A percentile compares a stretch with the other conserved stretches of the same genome.
These are phyloP conservation scores for Talaromyces wortmannii DNA, from an alignment of 495 filamentous ascomycete genomes.

Conservation along the genomic window DNA sequence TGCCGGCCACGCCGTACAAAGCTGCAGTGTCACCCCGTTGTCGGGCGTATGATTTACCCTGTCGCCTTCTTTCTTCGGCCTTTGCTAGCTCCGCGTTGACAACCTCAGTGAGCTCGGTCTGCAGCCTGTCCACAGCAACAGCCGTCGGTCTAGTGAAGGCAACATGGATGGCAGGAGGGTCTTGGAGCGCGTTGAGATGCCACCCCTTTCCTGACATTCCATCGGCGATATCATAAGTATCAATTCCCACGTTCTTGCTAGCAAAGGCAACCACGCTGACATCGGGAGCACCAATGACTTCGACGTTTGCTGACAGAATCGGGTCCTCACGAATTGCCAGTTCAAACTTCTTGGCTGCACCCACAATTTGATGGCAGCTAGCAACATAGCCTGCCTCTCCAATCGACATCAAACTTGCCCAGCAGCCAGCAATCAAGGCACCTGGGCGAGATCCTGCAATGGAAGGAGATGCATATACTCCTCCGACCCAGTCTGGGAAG, in stretches of 20 bases:
- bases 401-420: conserved; percentile 80
- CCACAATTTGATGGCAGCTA: conserved; percentile 81
- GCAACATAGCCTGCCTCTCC: conserved; percentile 87
- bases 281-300: conserved; percentile 76
- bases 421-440: conserved; percentile 89
- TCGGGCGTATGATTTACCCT: conserved; percentile 45
- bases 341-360: conserved; percentile 77
- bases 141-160: conserved; percentile 91
- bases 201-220: conserved; percentile 76
- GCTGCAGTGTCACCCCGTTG: conserved; percentile 68
- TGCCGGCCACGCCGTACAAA: conserved; percentile 92
- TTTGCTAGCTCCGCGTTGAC: conserved; percentile 68
- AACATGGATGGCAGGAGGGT: conserved; percentile 89
- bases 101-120: conserved; percentile 68
- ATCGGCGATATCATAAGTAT: conserved; percentile 86
- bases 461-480: conserved; percentile 87
- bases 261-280: conserved; percentile 88
- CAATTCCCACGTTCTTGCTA: conserved; percentile 57
- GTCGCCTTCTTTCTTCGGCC: conserved; percentile 69
- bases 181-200: conserved; percentile 93
- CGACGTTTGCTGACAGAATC: conserved; percentile 60
- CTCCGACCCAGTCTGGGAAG: conserved; percentile 89
- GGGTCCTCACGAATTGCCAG: conserved; percentile 61
- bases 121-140: conserved; percentile 67
- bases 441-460: conserved; percentile 90